Base-by-base conservation (phyloP, 345 rosid species). In the Salix arbutifolia region DNA sequence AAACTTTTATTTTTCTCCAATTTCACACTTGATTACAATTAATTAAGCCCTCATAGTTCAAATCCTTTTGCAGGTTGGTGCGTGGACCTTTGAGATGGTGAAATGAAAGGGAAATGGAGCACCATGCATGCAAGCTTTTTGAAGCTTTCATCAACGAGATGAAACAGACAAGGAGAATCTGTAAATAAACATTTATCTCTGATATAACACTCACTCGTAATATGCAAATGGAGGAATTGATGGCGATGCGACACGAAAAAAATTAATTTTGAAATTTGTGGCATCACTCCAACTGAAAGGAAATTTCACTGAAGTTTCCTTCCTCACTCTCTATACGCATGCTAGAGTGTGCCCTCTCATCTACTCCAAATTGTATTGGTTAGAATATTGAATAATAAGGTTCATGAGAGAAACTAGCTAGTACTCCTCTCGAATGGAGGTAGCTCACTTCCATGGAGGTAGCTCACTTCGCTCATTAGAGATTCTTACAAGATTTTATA, bases 221-320 rank as follows among this genome's bases (percentile, higher is more conserved):
- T 38, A 1, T 61, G 17, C 14, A 56, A 56, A 56, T 0, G 19
- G 18, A 56, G 19, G 50, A 3, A 2, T 26, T 1, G 65, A n/a
- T 37, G 19, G 66, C 10, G 65, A 33, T 23, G 64, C 67, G 4
- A 60, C 25, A 30, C 13, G 17, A 21, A 71, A 12, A 56, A 37
- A 2, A 53, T 31, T 52, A 48, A 56, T 37, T 31, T 31, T 53
- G 50, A 37, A 44, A 37, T 35, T 58, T 56, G 35, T 72, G 40
- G 67, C 67, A 60, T 23, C 38, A 35, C 52, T 72, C 75, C 75
- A 61, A 40, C 17, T 17, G 2, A 18, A 25, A 40, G 76, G 76
- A 73, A 73, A 18, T 28, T 60, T 73, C 76, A 62, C 56, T 9
- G 76, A 66, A 61, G 68, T 25, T 73, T 73, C 76, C 18, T 61